These are phyloP conservation scores for Podaxis sp. DNA, from an alignment of 768 basidiomycete species.

Conservation along the genomic window DNA sequence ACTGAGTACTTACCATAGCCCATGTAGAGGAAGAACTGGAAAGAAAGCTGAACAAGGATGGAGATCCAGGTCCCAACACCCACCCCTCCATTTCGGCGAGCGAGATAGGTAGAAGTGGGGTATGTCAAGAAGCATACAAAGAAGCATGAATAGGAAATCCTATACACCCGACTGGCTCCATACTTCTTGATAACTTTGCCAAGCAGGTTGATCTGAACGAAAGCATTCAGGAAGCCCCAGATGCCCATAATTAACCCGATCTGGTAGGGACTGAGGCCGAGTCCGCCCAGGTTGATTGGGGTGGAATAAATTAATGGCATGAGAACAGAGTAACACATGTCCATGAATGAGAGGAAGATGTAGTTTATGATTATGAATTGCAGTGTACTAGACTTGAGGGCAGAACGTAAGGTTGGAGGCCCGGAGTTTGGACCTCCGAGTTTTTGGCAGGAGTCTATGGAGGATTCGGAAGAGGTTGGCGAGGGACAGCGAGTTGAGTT, in stretches of 20 bases:
- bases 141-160: conserved; percentile 30
- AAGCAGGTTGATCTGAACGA: conserved; percentile 53
- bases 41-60: conserved; percentile 34
- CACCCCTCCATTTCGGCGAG: conserved; percentile 31
- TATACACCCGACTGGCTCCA: conserved; percentile 54
- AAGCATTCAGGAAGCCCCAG: conserved; percentile 47
- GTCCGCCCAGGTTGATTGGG: conserved; percentile 58
- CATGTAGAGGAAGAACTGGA: conserved; percentile 27
- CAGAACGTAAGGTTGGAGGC: conserved; percentile 18
- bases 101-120: conserved; percentile 35
- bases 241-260: conserved; percentile 62
- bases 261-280: conserved; percentile 59
- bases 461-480: conserved; percentile 10
- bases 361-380: conserved; percentile 32
- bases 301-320: conserved; percentile 54
- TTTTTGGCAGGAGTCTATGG: not conserved
- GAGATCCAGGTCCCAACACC: conserved; percentile 28
- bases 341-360: conserved; percentile 35
- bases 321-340: conserved; percentile 37
- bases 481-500: conserved; percentile 10
- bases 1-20: conserved; percentile 33
- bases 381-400: conserved; percentile 29
- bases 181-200: conserved; percentile 49
- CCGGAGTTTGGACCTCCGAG: conserved; percentile 12
- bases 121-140: conserved; percentile 29